Base-by-base conservation (phyloP, 495 filamentous ascomycete species). In the Trypethelium eluteriae region DNA sequence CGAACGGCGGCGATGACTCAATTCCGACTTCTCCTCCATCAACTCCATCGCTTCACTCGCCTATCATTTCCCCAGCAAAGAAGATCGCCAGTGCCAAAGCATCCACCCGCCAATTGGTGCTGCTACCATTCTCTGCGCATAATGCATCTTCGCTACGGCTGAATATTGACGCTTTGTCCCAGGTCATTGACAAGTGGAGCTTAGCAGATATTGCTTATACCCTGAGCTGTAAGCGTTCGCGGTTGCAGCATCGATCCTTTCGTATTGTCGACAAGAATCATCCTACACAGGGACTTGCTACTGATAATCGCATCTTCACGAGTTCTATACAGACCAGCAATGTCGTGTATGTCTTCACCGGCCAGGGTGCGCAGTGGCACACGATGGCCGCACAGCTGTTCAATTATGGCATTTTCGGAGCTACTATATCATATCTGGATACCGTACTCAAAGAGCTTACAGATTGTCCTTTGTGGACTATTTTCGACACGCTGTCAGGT, bases 341-440 rank as follows among this genome's bases (percentile, higher is more conserved):
- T 18, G 7, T 66, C 2, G 49, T 2, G 9, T 66, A 57, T 3
- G 64, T 81, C 0, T 81, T 82, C 66, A 82, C 80, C 2, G 80
- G 80, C 3, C 80, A 82, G 67, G 80, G 80, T 7, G 80, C 79
- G 2, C 80, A 81, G 44, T 79, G 74, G 70, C 64, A 65, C 9
- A 70, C 69, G 0, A 83, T 82, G 80, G 81, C 6, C 3, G 36
- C 38, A 25, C 47, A 57, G 32, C 47, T 66, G 12, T 10, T 66
- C 25, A 10, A 38, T 11, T 56, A 66, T 38, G 7, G 7, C 9
- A 10, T 5, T 4, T 66, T 56, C 46, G 0, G 46, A 34, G 38
- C 5, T 11, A 44, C 50, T 38, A 18, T 38, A 10, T 7, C 6
- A 0, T 32, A 14, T 0, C 39, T 67, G 11, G 36, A 63, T 14